phyloP scores from a whole-genome alignment of 768 basidiomycete species.

The Russula sp. region DNA sequence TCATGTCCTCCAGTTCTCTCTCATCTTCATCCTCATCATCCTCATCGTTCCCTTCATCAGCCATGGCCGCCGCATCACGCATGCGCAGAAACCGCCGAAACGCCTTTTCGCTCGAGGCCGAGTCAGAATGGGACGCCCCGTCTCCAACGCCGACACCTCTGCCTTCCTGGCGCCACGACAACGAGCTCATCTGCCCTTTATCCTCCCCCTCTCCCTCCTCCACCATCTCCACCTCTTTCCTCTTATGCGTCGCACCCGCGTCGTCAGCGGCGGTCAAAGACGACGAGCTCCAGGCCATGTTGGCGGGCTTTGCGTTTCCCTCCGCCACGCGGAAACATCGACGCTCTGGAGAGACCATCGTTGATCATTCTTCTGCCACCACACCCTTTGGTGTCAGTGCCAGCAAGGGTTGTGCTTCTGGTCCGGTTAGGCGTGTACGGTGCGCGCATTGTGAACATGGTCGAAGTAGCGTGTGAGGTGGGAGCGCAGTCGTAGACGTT shows the following conservation, averaged over 20 bases:
- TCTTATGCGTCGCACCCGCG: background rate
- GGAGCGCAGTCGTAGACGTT: too few species aligned
- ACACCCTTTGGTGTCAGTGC: background rate
- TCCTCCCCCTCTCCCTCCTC: background rate
- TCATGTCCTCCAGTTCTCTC: background rate
- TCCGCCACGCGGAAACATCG: constrained; percentile 2
- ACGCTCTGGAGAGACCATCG: background rate
- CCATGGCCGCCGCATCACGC: background rate
- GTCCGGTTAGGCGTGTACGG: background rate
- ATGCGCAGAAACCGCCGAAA: constrained; percentile 12
- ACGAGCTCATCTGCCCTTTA: constrained; percentile 13
- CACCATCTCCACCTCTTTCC: background rate
- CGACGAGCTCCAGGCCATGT: background rate
- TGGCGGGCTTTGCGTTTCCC: constrained; percentile 12
- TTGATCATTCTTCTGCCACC: background rate
- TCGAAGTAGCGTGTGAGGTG: background rate
- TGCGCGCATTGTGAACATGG: constrained; percentile 11
- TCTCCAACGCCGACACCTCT: background rate
- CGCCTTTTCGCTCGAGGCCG: background rate
- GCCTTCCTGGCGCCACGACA: background rate
- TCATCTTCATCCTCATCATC: background rate
- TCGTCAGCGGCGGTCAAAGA: background rate
- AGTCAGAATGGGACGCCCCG: constrained; percentile 8
- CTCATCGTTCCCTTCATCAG: background rate
- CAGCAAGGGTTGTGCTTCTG: background rate